phyloP scores from a whole-genome alignment of 2,329 filamentous ascomycete species.

The Sporothrix luriei region DNA sequence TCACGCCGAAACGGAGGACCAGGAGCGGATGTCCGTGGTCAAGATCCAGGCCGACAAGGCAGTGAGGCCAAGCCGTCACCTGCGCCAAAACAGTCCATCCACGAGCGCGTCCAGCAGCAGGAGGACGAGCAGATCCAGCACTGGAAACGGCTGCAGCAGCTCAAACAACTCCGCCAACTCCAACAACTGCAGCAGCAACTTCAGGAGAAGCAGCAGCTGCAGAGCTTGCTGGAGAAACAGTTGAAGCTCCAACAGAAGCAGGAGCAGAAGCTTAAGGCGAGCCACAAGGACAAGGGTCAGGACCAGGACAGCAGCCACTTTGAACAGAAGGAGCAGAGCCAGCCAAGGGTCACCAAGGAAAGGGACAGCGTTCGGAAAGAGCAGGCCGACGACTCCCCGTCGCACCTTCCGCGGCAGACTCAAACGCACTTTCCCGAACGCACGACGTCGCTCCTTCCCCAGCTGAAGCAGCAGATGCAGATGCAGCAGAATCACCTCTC shows the following conservation, averaged over 20 bases:
- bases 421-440: not conserved
- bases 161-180: conserved; percentile 20
- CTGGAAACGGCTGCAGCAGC: conserved; percentile 12
- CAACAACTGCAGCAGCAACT: conserved; percentile 8
- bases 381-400: not conserved
- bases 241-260: conserved; percentile 12
- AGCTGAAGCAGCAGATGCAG: not conserved
- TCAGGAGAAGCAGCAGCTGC: conserved; percentile 20
- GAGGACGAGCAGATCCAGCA: conserved; percentile 22
- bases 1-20: not conserved
- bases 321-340: not conserved
- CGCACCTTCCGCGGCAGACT: not conserved
- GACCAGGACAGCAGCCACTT: not conserved
- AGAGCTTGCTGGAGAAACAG: conserved; percentile 11
- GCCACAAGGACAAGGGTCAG: not conserved
- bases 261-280: not conserved
- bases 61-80: not conserved
- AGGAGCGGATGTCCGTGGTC: not conserved
- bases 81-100: not conserved
- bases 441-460: conserved; percentile 8
- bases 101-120: conserved; percentile 19
- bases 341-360: not conserved
- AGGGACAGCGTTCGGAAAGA: not conserved
- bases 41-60: too few relatives aligned
- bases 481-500: not conserved